Conservation (phyloP, 345 rosid genomes). For the Salix koriyanagi region DNA sequence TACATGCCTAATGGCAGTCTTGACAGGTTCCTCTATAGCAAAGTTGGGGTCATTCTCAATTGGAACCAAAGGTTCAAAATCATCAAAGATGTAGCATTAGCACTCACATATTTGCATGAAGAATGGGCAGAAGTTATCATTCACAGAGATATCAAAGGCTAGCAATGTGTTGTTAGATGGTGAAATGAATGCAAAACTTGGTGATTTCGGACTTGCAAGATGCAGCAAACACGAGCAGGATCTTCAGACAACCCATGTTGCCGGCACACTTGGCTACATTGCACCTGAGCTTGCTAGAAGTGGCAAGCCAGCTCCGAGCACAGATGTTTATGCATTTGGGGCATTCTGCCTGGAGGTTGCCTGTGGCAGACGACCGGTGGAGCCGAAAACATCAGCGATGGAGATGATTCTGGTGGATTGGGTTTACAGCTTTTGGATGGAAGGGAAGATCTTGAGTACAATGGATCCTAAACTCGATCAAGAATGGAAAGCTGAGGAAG, state of each 20-base stretch:
- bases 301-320: constrained; percentile 7
- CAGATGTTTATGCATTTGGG: constrained; percentile 1
- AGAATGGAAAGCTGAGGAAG: constrained; percentile 14
- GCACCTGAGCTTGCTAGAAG: constrained; percentile 4
- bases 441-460: neutral
- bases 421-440: neutral
- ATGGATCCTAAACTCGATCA: constrained; percentile 12
- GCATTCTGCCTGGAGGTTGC: neutral
- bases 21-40: constrained; percentile 1
- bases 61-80: constrained; percentile 10
- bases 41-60: neutral
- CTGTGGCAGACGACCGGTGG: constrained; percentile 5
- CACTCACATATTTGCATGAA: constrained; percentile 12
- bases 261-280: neutral
- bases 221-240: neutral
- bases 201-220: constrained; percentile 20
- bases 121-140: constrained; percentile 7
- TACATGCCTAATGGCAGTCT: constrained; percentile 18
- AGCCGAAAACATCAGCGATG: neutral
- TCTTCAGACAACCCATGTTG: constrained; percentile 9
- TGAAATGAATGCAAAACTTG: constrained; percentile 1
- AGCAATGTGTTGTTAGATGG: constrained; percentile 12
- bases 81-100: constrained; percentile 3
- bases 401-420: neutral
- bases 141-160: constrained; percentile 11